Base-by-base conservation (phyloP, 2,329 filamentous ascomycete genomes). In the Fusarium humuli region DNA sequence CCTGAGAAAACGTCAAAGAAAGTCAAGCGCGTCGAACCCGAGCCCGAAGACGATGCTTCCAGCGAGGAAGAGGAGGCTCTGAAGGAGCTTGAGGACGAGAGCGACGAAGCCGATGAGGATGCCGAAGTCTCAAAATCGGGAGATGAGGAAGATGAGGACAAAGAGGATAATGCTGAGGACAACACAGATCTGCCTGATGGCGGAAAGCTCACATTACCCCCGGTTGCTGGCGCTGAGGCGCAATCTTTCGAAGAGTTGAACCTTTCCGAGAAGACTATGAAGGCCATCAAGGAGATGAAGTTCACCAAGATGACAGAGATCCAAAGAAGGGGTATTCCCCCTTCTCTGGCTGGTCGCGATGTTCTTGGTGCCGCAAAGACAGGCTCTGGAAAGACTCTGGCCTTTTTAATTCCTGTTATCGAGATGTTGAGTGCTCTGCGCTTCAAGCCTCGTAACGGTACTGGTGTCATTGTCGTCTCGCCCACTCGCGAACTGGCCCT, bases 251-350 rank as follows among this genome's bases (percentile, higher is more conserved):
- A 88, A 34, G 92, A 98, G 71, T 85, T 99, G 69, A 92, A 92
- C 57, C 87, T 99, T 13, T 96, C 93, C 3, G 92, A 94, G 25
- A 94, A 93, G 81, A 98, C 94, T 0, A 92, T 94, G 86, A 90
- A 92, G 82, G 94, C 94, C 11, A 94, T 98, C 74, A 77, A 90
- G 61, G 93, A 92, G 70, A 98, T 99, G 95, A 92, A 92, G 16
- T 98, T 98, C 79, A 91, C 92, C 77, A 94, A 87, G 49, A 98
- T 99, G 94, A 98, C 96, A 1, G 93, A 96, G 79, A 98, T 98
- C 73, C 96, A 98, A 81, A 88, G 90, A 74, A 88, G 92, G 54
- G 92, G 91, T 14, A 97, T 98, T 59, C 94, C 95, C 7, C 94
- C 94, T 22, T 85, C 97, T 48, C 85, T 98, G 64, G 94, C 94